phyloP scores from a whole-genome alignment of 2,329 filamentous ascomycete genomes.

The Fusarium mexicanum region DNA sequence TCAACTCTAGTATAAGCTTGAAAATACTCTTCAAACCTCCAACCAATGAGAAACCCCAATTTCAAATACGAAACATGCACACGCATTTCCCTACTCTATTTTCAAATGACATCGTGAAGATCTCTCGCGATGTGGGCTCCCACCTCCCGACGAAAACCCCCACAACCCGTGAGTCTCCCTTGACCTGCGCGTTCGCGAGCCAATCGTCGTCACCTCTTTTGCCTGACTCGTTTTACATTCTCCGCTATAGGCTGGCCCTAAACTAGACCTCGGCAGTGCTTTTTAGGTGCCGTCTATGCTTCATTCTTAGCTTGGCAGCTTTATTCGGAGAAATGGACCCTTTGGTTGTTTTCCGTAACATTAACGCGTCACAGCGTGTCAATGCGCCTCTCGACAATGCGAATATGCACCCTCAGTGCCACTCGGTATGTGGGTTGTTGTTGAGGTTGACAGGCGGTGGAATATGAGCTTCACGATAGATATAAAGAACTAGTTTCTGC shows the following conservation, averaged over 20 bases:
- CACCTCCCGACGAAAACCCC: background rate
- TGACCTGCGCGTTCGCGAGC: background rate
- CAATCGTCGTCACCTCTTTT: conserved; percentile 5
- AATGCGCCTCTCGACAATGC: background rate
- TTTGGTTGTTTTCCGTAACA: background rate
- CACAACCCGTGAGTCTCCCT: background rate
- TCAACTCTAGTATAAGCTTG: background rate
- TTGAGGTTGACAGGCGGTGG: background rate
- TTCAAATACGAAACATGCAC: background rate
- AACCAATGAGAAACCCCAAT: background rate
- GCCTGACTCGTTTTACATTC: background rate
- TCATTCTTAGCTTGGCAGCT: conserved; percentile 8
- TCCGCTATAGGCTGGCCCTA: conserved; percentile 4
- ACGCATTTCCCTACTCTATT: background rate
- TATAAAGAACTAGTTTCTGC: background rate
- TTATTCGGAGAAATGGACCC: background rate
- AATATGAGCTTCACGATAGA: background rate
- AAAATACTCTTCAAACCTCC: too few species aligned
- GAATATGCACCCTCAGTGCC: background rate
- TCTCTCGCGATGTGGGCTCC: conserved; percentile 21
- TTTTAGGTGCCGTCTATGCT: conserved; percentile 7
- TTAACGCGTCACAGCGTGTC: conserved; percentile 11
- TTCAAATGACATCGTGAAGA: background rate
- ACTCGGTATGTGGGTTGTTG: conserved; percentile 7
- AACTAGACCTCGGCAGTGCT: conserved; percentile 4